These are phyloP conservation scores for Aspergillus bridgeri DNA, from an alignment of 495 filamentous ascomycete genomes.

Conservation along the genomic window DNA sequence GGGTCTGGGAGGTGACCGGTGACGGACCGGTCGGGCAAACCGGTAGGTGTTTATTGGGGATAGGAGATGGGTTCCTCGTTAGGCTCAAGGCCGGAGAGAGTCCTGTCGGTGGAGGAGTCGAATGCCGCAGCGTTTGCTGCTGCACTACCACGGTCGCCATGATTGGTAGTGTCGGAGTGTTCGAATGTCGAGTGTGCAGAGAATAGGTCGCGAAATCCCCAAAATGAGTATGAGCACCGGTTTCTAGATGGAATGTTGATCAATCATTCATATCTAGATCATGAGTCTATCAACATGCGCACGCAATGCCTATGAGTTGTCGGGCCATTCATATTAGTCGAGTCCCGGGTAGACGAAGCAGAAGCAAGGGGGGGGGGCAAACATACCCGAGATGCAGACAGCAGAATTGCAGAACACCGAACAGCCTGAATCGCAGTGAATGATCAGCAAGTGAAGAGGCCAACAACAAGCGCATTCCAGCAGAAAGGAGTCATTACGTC, in stretches of 20 bases:
- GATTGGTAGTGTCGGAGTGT: conserved; percentile 4
- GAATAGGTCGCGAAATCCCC: conserved; percentile 4
- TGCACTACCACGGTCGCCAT: conserved; percentile 55
- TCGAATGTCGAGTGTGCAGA: conserved; percentile 1
- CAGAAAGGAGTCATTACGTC: conserved; percentile 6
- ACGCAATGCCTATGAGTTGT: neutral
- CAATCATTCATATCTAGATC: conserved; percentile 4
- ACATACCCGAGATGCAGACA: neutral
- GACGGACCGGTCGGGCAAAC: conserved; percentile 75
- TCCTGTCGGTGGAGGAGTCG: conserved; percentile 42
- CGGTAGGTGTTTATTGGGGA: conserved; percentile 90
- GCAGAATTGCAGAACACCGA: neutral
- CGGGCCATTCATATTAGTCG: neutral
- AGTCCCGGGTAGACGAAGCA: neutral
- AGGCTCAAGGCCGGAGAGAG: conserved; percentile 39
- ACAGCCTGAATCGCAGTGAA: neutral
- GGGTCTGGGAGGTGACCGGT: conserved; percentile 54
- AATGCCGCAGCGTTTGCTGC: conserved; percentile 43
- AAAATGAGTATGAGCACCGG: neutral
- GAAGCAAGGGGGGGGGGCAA: neutral
- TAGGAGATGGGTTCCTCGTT: conserved; percentile 49
- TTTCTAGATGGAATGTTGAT: conserved; percentile 6
- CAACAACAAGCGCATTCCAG: neutral
- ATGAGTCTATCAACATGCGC: conserved; percentile 1
- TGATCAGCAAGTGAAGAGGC: neutral